Evolutionary conservation across 805 yeast species (phyloP), one percentile per base, ranked within the genome.

Genomic region (Saccharomyces paradoxus): DNA sequence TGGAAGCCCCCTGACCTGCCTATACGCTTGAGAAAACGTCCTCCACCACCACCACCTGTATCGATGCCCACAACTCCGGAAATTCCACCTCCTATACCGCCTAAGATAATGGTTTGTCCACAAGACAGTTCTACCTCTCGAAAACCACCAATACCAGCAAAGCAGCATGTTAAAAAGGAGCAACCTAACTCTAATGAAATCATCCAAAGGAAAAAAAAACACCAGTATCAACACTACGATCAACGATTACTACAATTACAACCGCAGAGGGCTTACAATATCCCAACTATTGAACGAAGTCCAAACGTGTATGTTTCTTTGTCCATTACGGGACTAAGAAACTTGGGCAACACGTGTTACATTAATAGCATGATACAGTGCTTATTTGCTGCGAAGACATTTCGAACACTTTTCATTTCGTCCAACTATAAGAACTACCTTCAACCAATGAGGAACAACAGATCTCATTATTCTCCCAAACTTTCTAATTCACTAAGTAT

Each of bases 301-400:
- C 54, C 67, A 1, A 65, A 73, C 48, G 64, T 68, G 58, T 75
- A 71, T 60, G 77, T 76, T 14, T 70, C 79, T 9, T 66, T 75
- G 50, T 73, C 80, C 1, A 74, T 83, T 14, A 82, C 87, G 53
- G 88, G 91, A 0, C 67, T 87, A 51, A 72, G 79, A 56, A 87
- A 87, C 63, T 73, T 80, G 69, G 89, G 90, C 0, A 83, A 84
- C 46, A 84, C 91, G 0, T 87, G 95, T 62, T 87, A 87, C 64
- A 82, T 87, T 55, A 87, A 87, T 63, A 80, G 86, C 64, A 82
- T 87, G 74, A 65, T 87, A 12, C 95, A 87, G 66, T 78, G 89
- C 57, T 65, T 87, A 6, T 84, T 84, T 67, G 86, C 83, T 2
- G 66, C 84, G 0, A 60, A 69, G 0, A 63, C 65, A 26, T 81